A percentile compares a stretch with the other conserved stretches of the same genome.
Evolutionary conservation across 495 filamentous ascomycete species (phyloP).

Genomic region (Podospora didyma): DNA sequence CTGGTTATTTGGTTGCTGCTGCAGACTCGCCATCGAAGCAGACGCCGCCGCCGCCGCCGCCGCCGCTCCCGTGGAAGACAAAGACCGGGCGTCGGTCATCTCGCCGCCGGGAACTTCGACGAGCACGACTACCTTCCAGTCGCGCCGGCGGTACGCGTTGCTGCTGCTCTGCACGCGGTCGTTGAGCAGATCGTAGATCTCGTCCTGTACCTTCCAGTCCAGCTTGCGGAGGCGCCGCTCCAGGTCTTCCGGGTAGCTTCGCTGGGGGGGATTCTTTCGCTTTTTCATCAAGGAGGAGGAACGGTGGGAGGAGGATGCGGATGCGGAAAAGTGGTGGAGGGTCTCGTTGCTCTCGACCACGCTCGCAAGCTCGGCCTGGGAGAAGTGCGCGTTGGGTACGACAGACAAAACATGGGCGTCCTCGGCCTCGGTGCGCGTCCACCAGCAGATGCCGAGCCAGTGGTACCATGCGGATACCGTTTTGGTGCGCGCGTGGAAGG

Average conservation of each 20-base stretch:
- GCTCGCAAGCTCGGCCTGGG: constrained; percentile 11
- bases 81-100: constrained; percentile 14
- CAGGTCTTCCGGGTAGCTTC: constrained; percentile 6
- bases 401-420: constrained; percentile 11
- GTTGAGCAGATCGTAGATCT: constrained; percentile 18
- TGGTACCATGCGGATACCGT: not conserved
- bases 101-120: constrained; percentile 10
- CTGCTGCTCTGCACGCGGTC: constrained; percentile 19
- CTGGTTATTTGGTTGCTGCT: not conserved
- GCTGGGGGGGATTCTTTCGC: not conserved
- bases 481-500: constrained; percentile 11
- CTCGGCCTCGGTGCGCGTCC: constrained; percentile 5
- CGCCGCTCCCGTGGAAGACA: too few species aligned
- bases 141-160: constrained; percentile 12
- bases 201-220: constrained; percentile 22
- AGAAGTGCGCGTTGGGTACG: constrained; percentile 17
- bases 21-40: not conserved
- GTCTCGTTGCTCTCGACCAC: constrained; percentile 4
- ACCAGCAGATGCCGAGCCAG: constrained; percentile 10
- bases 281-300: too few species aligned
- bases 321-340: too few species aligned
- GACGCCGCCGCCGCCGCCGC: not conserved
- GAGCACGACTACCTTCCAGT: constrained; percentile 18
- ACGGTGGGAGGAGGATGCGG: too few species aligned
- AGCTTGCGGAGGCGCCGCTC: constrained; percentile 11